Evolutionary conservation across 2,329 filamentous ascomycete genomes (phyloP), one percentile per base, ranked within the genome.

Genomic region (Grosmannia huntii): DNA sequence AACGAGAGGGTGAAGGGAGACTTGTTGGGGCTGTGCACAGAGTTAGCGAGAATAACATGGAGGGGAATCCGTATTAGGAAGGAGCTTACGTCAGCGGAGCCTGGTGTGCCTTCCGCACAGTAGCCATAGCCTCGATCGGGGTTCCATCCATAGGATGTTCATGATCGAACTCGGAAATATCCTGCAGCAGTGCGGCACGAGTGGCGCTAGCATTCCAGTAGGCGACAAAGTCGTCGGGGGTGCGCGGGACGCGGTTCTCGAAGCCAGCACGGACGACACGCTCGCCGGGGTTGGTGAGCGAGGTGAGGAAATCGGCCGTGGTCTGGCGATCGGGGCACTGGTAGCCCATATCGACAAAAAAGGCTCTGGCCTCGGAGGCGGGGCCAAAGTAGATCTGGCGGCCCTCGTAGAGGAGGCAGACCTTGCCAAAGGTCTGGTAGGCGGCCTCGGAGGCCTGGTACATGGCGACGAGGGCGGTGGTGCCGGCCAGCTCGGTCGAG

Each of bases 1-100:
- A 86, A 87, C 0, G 89, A 91, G 28, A 96, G 75, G 0, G 89
- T 95, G 70, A 81, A 87, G 95, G 0, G 90, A 89, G 2, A 89
- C 94, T 68, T 82, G 82, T 79, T 68, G 38, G 94, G 72, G 68
- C 94, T 86, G 75, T 81, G 63, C 84, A 86, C 7, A 56, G 85
- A 72, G 95, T 82, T 67, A 95, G 86, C 62, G 95, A 75, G 60
- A 86, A 78, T 81, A 92, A 86, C 64, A 82, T 28, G 5, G 5
- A 12, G 21, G 5, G 21, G 1, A 25, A 12, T 48, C n/a, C 4
- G n/a, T 9, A 23, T 12, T 23, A 72, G 54, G 84, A 79, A 70
- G 6, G 10, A 16, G 38, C 55, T 78, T 46, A 82, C 83, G 36
- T 90, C 64, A 1, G 86, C 87, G 75, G 79, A 61, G 81, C 77